These are phyloP conservation scores for Schizochytrium sp. DNA, from an alignment of 108 stramenopile species.

Conservation along the genomic window DNA sequence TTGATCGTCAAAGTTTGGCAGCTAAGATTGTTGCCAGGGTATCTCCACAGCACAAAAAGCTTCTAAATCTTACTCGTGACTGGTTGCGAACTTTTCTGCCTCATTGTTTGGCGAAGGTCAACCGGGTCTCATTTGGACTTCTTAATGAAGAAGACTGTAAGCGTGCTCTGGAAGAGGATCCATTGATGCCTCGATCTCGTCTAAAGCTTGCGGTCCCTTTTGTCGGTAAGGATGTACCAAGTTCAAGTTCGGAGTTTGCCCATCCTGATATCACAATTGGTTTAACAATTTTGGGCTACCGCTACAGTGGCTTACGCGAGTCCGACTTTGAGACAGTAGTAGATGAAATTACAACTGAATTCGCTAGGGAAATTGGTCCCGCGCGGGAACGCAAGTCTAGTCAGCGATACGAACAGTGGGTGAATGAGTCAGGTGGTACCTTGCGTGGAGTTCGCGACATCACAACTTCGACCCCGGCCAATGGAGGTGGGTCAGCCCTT, in stretches of 20 bases:
- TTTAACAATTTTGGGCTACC: slow-evolving; percentile 65
- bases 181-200: slow-evolving; percentile 47
- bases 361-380: slow-evolving; percentile 51
- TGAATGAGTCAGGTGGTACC: slow-evolving; percentile 4
- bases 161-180: slow-evolving; percentile 14
- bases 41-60: slow-evolving; percentile 64
- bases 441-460: slow-evolving; percentile 22
- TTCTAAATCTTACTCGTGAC: slow-evolving; percentile 56
- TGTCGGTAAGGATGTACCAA: slow-evolving; percentile 70
- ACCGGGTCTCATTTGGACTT: slow-evolving; percentile 69
- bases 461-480: slow-evolving; percentile 1
- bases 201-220: slow-evolving; percentile 67
- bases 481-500: background rate
- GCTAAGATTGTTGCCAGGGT: background rate
- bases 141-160: slow-evolving; percentile 60
- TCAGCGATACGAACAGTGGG: background rate
- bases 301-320: slow-evolving; percentile 62
- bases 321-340: slow-evolving; percentile 15
- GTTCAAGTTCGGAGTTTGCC: slow-evolving; percentile 65
- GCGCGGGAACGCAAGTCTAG: background rate
- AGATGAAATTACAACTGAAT: background rate
- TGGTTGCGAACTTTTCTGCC: slow-evolving; percentile 67
- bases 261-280: slow-evolving; percentile 71
- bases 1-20: slow-evolving; percentile 7
- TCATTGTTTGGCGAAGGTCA: slow-evolving; percentile 65